Conservation (phyloP, 176 grass and related monocot genomes). For the Paspalum notatum region DNA sequence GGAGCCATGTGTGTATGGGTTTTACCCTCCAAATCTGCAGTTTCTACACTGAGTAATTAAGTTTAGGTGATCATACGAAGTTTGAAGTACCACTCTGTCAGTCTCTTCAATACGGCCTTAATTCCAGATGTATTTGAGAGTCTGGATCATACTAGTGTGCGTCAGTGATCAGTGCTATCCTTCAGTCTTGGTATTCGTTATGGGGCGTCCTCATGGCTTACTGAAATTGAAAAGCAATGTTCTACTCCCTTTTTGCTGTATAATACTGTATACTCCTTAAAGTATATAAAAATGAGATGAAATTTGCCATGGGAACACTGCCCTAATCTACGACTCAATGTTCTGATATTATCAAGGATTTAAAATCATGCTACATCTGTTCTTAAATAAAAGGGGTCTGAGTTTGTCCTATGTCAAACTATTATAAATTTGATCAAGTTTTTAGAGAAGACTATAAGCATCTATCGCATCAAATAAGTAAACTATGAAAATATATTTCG, state of each 20-base stretch:
- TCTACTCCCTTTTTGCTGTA: neutral
- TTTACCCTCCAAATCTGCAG: neutral
- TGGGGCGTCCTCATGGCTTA: neutral
- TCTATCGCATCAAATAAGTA: no score
- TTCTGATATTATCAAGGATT: neutral
- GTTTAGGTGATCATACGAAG: neutral
- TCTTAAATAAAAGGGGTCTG: no score
- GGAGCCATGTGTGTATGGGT: neutral
- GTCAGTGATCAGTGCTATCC: neutral
- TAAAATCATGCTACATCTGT: neutral
- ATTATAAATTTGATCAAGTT: no score
- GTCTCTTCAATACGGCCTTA: neutral
- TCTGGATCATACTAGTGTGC: neutral
- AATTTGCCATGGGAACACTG: neutral
- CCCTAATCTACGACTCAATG: neutral
- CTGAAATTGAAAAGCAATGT: neutral
- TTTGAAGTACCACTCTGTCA: neutral
- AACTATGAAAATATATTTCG: no score
- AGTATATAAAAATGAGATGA: slow-evolving; percentile 3
- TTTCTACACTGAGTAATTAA: neutral
- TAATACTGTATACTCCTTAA: neutral
- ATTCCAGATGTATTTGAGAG: neutral
- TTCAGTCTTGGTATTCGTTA: neutral
- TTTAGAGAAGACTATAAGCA: no score
- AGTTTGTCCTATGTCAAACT: no score